Base-by-base conservation (phyloP, 768 basidiomycete genomes). In the Lanmaoa pseudosensibilis region DNA sequence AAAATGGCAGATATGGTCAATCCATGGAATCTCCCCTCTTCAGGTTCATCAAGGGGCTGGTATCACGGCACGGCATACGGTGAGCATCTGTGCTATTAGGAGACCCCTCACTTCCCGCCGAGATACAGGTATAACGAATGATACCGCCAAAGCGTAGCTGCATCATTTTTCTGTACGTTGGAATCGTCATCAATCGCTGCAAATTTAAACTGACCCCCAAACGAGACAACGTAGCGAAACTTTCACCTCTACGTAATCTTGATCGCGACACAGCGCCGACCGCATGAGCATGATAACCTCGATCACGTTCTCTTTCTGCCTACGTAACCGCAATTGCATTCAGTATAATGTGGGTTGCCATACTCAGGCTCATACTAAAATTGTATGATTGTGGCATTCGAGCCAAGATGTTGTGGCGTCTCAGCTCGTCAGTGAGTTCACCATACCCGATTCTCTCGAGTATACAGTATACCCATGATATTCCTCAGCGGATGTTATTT, bases 401-500 rank as follows among this genome's bases (percentile, higher is more conserved):
- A 6, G 3, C 7, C 27, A 23, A 6, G 5, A 8, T 9, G 13
- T 32, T 7, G 34, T n/a, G 4, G 25, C 4, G 25, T 36, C 46
- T 15, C 53, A 55, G 38, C 53, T 57, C 18, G 6, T 48, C 46
- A 37, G 46, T 57, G 5, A 32, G 54, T 57, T 19, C 5, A 25
- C 19, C 15, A 1, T 23, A 21, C 7, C 12, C 33, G n/a, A 34
- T 30, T n/a, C 19, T 27, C 27, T n/a, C 41, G 12, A 21, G 33
- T 12, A 15, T 9, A 13, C 19, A 38, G 16, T 15, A 55, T 38
- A 37, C 34, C 19, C n/a, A 57, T 4, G 30, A 33, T 33, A 23
- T 10, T 27, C 6, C 8, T 23, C 39, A 65, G 64, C 52, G 43
- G 60, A 65, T 37, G 16, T 50, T 25, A 19, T 61, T 19, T 62